Percentiles rank a stretch among this genome's conserved stretches.
Conservation (phyloP, 805 yeast species). For the Kazachstania bromeliacearum region DNA sequence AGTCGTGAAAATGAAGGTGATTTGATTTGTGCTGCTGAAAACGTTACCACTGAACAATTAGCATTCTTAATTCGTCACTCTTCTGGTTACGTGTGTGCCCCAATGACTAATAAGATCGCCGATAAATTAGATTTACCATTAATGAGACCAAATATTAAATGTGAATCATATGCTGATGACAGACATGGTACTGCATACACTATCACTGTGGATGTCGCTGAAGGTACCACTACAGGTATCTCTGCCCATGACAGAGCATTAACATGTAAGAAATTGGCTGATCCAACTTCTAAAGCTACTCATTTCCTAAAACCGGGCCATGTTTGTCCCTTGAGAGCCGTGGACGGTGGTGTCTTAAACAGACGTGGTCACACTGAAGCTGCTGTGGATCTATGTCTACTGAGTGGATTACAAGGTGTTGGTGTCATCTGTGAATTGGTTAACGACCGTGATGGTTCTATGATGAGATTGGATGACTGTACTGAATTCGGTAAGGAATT, state of each 20-base stretch:
- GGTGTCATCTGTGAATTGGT: constrained; percentile 93
- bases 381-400: constrained; percentile 73
- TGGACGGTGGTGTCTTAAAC: constrained; percentile 64
- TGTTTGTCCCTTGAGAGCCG: constrained; percentile 84
- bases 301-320: constrained; percentile 93
- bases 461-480: constrained; percentile 92
- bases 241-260: constrained; percentile 89
- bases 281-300: constrained; percentile 37
- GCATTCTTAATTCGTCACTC: constrained; percentile 85
- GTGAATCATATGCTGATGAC: constrained; percentile 41
- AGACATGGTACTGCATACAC: constrained; percentile 97
- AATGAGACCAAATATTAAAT: constrained; percentile 38
- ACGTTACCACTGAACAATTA: constrained; percentile 73
- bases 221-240: constrained; percentile 94
- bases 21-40: constrained; percentile 83
- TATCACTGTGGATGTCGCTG: constrained; percentile 73
- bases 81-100: constrained; percentile 91
- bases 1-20: constrained; percentile 97
- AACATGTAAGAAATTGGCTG: constrained; percentile 67
- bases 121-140: constrained; percentile 71
- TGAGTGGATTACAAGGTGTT: constrained; percentile 74
- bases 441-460: constrained; percentile 82
- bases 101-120: constrained; percentile 68
- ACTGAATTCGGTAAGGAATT: constrained; percentile 52
- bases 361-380: constrained; percentile 98